Base-by-base conservation (phyloP, 352 stramenopile species). In the Phytophthora pisi region DNA sequence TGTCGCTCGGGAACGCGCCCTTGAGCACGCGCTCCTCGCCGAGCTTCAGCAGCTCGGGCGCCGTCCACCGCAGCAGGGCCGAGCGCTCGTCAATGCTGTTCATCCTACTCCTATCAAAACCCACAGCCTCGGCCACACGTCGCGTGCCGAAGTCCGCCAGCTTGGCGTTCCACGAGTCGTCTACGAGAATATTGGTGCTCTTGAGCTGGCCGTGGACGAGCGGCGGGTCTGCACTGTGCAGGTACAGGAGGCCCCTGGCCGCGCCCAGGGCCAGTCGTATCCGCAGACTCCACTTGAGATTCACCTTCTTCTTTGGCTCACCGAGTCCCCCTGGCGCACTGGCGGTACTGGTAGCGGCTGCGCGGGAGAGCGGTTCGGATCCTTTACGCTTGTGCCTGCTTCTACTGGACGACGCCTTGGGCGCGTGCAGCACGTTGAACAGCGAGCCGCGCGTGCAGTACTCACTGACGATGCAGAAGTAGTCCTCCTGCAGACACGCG, bases 381-480 rank as follows among this genome's bases (percentile, higher is more conserved):
- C 52, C 57, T 65, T 75, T 74, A 10, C 66, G 66, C 24, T 75
- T 78, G 62, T 72, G 42, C 40, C 57, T 71, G 51, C 34, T 68
- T 5, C 70, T 72, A 31, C 58, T 58, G 6, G 74, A 78, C 1
- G 68, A 77, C 9, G 71, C 55, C 55, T 80, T 74, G 30, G 79
- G 78, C 18, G 57, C 75, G 58, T 96, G 85, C 54, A 99, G 75
- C 43, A 98, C 92, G 77, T 99, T 96, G 75, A 93, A 99, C 13
- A 99, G 81, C 13, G 93, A 99, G 15, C 96, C 96, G 30, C 97
- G 86, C 34, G 89, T 92, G 62, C 96, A 98, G 51, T 98, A 94
- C 76, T 99, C 97, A 63, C 85, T 99, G 24, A 99, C 86, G 56
- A 99, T 98, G 49, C 95, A 98, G 56, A 98, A 94, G 72, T 98